Evolutionary conservation across 2,329 filamentous ascomycete species (phyloP).

Genomic region (Hypoxylon sp.): DNA sequence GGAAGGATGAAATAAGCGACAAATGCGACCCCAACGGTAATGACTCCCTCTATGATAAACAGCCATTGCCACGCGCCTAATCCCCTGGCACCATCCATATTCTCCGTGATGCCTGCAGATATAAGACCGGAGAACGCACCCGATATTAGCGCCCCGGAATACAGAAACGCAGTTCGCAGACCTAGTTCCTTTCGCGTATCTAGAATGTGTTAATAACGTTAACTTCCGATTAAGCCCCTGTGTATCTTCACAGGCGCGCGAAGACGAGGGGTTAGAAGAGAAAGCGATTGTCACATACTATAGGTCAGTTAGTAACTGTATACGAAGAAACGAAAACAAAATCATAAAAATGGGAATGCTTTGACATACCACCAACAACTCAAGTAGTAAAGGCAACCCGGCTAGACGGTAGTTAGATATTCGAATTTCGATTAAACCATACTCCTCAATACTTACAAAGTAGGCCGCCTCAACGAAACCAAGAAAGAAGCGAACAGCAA

Average conservation of each 20-base stretch:
- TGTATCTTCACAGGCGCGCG: no score
- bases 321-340: constrained; percentile 1
- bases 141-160: constrained; percentile 77
- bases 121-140: constrained; percentile 80
- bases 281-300: constrained; percentile 34
- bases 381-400: constrained; percentile 75
- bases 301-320: constrained; percentile 23
- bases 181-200: constrained; percentile 77
- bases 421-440: neutral
- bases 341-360: neutral
- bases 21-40: constrained; percentile 74
- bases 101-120: constrained; percentile 75
- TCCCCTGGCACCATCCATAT: constrained; percentile 72
- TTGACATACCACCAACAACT: constrained; percentile 68
- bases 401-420: constrained; percentile 51
- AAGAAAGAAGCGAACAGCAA: constrained; percentile 61
- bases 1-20: constrained; percentile 73
- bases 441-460: constrained; percentile 55
- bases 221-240: neutral
- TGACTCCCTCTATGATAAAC: constrained; percentile 78
- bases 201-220: constrained; percentile 24
- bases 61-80: constrained; percentile 75
- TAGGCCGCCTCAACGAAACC: constrained; percentile 63
- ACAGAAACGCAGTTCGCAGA: constrained; percentile 75
- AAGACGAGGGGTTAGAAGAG: no score